Conservation (phyloP, 1,284 basidiomycete genomes). For the Cutaneotrichosporon cavernicola region DNA sequence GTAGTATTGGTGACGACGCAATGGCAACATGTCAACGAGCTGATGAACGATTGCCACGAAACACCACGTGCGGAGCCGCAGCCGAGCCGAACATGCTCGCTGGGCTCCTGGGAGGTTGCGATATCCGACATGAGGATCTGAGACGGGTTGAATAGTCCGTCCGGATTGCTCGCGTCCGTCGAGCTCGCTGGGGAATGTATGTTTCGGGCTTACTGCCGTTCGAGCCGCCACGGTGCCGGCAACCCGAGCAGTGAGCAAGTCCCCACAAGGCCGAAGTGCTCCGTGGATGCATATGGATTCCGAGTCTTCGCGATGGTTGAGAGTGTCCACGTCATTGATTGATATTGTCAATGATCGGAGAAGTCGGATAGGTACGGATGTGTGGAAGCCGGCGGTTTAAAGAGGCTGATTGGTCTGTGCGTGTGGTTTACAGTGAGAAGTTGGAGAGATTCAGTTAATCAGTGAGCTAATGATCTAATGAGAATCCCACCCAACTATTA, state of each 20-base stretch:
- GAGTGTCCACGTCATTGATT: conserved; percentile 4
- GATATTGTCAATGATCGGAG: not conserved
- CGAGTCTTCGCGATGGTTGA: not conserved
- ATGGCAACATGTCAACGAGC: no score
- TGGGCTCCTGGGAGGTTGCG: no score
- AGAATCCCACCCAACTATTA: no score
- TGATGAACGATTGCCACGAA: no score
- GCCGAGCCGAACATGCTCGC: no score
- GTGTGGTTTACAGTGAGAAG: no score
- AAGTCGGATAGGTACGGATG: not conserved
- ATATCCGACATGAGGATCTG: no score
- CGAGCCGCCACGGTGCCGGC: not conserved
- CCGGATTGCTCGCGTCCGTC: not conserved
- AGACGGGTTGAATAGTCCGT: no score
- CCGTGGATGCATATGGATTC: not conserved
- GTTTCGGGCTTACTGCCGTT: not conserved
- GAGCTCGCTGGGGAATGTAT: not conserved
- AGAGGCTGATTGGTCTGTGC: not conserved
- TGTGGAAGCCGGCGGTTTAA: not conserved
- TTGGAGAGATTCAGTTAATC: no score
- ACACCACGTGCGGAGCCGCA: no score
- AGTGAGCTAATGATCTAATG: no score
- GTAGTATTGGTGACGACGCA: no score
- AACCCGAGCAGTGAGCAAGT: not conserved
- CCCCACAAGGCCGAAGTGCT: not conserved